Evolutionary conservation across 2,329 filamentous ascomycete genomes (phyloP).

Genomic region (Amauroascus verrucosus): DNA sequence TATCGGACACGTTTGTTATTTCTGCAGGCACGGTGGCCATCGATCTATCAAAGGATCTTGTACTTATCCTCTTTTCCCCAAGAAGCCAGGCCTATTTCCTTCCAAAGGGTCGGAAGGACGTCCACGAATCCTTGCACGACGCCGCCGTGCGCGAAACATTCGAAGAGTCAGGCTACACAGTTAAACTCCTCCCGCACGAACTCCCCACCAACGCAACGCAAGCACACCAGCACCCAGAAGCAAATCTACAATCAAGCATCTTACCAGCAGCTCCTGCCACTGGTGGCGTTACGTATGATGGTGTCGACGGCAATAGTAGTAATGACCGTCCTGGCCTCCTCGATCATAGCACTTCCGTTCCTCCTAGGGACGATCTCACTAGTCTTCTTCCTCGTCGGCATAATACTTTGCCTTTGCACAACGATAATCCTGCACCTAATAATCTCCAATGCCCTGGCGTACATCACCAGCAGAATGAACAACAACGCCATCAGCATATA

Average conservation of each 20-base stretch:
- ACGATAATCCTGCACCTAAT: background rate
- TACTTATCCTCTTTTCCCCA: slow-evolving; percentile 4
- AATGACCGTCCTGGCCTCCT: background rate
- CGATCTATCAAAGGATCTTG: slow-evolving; percentile 15
- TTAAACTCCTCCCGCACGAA: background rate
- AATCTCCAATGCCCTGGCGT: background rate
- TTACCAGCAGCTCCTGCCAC: background rate
- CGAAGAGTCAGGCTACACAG: slow-evolving; percentile 19
- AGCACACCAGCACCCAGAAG: background rate
- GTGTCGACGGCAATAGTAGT: too few species aligned
- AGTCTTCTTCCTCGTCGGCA: slow-evolving; percentile 3
- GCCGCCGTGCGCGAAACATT: slow-evolving; percentile 23
- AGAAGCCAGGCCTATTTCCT: slow-evolving; percentile 15
- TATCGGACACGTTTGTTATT: slow-evolving; percentile 16
- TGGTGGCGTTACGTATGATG: background rate
- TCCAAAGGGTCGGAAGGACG: slow-evolving; percentile 23
- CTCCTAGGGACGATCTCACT: slow-evolving; percentile 3
- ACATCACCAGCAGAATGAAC: background rate
- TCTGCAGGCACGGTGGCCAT: slow-evolving; percentile 18
- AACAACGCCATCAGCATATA: background rate
- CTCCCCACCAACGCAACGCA: slow-evolving; percentile 5
- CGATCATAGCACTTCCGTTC: background rate
- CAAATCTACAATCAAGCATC: background rate
- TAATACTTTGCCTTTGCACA: background rate
- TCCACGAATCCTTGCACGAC: slow-evolving; percentile 18